Conservation (phyloP, 1,284 basidiomycete genomes). For the Ustilago vetiveriae region DNA sequence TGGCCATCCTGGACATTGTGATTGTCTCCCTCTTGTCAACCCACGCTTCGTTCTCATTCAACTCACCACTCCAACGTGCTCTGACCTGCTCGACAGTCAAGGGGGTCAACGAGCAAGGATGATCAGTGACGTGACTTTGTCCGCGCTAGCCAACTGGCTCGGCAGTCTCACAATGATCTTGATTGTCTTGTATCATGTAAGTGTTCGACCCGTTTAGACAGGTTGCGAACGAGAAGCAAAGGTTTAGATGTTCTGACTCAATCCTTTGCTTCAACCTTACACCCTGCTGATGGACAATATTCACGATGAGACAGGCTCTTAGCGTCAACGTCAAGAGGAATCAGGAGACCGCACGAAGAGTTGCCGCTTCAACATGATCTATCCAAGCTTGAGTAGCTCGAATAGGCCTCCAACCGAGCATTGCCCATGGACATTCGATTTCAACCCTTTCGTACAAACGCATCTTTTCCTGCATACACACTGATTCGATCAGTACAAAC, state of each 20-base stretch:
- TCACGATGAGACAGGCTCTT: conserved; percentile 17
- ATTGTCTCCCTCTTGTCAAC: background rate
- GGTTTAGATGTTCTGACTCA: background rate
- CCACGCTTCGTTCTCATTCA: too few relatives aligned
- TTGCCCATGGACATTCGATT: conserved; percentile 7
- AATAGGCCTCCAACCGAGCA: background rate
- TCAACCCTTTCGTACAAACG: background rate
- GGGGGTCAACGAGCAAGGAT: conserved; percentile 28
- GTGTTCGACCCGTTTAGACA: conserved; percentile 10
- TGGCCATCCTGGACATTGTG: conserved; percentile 10
- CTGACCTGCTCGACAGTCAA: too few relatives aligned
- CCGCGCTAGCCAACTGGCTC: conserved; percentile 62
- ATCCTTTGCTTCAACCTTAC: too few relatives aligned
- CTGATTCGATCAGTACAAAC: too few relatives aligned
- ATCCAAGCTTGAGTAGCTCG: too few relatives aligned
- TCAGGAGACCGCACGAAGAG: conserved; percentile 25
- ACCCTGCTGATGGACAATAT: too few relatives aligned
- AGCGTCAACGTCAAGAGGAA: conserved; percentile 50
- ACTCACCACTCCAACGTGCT: too few relatives aligned
- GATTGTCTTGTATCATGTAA: conserved; percentile 62
- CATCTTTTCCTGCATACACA: too few relatives aligned
- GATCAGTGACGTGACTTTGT: conserved; percentile 62
- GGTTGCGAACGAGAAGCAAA: background rate
- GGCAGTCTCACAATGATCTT: conserved; percentile 61
- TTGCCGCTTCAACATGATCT: conserved; percentile 18